phyloP scores from a whole-genome alignment of 306 rosid genomes.

The Prunus persica region Prunus_persica_NCBIv2 NC_034016.1:19825001-19825500 shows the following conservation, averaged over 20 bases:
- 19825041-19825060: neutral
- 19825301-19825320: slow-evolving; percentile 69
- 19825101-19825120: slow-evolving; percentile 15
- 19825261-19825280: slow-evolving; percentile 16
- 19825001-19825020: neutral
- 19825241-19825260: slow-evolving; percentile 16
- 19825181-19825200: slow-evolving; percentile 62
- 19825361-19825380: slow-evolving; percentile 25
- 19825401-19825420: neutral
- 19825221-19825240: neutral
- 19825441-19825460: neutral
- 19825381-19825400: slow-evolving; percentile 9
- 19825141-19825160: slow-evolving; percentile 82
- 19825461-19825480: neutral
- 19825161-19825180: slow-evolving; percentile 70
- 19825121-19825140: slow-evolving; percentile 92
- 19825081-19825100: neutral
- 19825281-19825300: slow-evolving; percentile 82
- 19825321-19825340: slow-evolving; percentile 94
- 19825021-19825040: neutral
- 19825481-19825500: neutral
- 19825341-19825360: slow-evolving; percentile 44
- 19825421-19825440: neutral
- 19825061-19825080: neutral
- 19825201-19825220: slow-evolving; percentile 14